A percentile compares a stretch with the other conserved stretches of the same genome.
phyloP scores from a whole-genome alignment of 2,329 filamentous ascomycete genomes.

The Ilyonectria robusta region DNA sequence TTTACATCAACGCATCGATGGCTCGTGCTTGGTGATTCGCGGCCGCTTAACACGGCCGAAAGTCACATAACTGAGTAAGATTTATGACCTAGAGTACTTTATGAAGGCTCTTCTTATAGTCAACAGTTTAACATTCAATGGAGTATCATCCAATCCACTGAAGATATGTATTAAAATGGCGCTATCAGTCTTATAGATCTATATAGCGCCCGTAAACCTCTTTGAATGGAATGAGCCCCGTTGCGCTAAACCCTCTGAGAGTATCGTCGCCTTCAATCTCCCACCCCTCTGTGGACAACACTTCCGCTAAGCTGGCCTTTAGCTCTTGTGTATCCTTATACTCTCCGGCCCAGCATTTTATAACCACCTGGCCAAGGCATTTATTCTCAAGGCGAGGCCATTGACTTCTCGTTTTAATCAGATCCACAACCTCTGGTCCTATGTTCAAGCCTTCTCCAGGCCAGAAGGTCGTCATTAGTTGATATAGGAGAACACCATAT shows the following conservation, averaged over 20 bases:
- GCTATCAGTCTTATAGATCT: not conserved
- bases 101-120: too few species aligned
- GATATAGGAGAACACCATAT: not conserved
- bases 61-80: too few species aligned
- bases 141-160: not conserved
- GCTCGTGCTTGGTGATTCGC: too few species aligned
- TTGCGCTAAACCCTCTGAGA: not conserved
- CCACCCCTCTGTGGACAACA: not conserved
- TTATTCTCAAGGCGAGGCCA: not conserved
- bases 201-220: not conserved
- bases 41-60: too few species aligned
- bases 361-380: not conserved
- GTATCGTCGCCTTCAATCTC: slow-evolving; percentile 1
- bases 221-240: not conserved
- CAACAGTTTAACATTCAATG: too few species aligned
- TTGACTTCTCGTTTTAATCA: not conserved
- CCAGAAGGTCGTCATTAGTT: not conserved
- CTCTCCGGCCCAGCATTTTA: not conserved
- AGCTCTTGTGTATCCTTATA: not conserved
- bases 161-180: not conserved
- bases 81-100: too few species aligned
- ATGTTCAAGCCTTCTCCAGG: not conserved
- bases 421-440: not conserved
- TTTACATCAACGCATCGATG: too few species aligned
- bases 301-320: not conserved